Evolutionary conservation across 768 basidiomycete species (phyloP), one percentile per base, ranked within the genome.

Genomic region (Filobasidium floriforme): DNA sequence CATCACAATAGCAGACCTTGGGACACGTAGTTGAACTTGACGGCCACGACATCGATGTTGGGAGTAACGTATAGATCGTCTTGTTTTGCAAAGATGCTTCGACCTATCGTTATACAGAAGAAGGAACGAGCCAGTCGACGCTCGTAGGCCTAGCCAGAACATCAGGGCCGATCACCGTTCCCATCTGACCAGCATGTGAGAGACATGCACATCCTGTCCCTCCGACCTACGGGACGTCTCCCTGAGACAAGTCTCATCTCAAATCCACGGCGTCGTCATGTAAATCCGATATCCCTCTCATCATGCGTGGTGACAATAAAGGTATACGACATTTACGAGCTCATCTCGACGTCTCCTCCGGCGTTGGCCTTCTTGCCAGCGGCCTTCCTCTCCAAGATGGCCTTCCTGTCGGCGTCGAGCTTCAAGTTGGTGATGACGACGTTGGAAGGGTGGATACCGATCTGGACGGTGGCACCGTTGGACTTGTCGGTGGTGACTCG

Each of bases 401-500:
- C 76, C 68, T 72, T 67, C 69, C 80, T 73, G 79, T 81, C 80
- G 61, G 71, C 71, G 73, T 76, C 75, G 69, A 76, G 76, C 71
- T 98, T 96, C 81, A 96, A 85, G 75, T 82, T 89, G 71, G 87
- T 87, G 78, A 99, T 91, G 70, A 94, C 89, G 62, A 97, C 92
- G 79, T 96, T 98, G 83, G 89, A 90, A 66, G 94, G 92, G 84
- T 94, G 89, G 73, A 99, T 86, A 72, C 92, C 92, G 74, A 99
- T 92, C 75, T 89, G 89, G 66, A 88, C 86, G 63, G 92, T 86
- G 67, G 92, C 88, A 71, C 96, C 94, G 78, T 94, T 96, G 71
- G 91, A 90, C 82, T 97, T 97, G 84, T 99, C 94, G 72, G 92
- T 87, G 80, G 89, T 88, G 64, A 99, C 92, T 78, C 94, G 90